These are phyloP conservation scores for Truncatella angustata DNA, from an alignment of 2,329 filamentous ascomycete species.

Conservation along the genomic window DNA sequence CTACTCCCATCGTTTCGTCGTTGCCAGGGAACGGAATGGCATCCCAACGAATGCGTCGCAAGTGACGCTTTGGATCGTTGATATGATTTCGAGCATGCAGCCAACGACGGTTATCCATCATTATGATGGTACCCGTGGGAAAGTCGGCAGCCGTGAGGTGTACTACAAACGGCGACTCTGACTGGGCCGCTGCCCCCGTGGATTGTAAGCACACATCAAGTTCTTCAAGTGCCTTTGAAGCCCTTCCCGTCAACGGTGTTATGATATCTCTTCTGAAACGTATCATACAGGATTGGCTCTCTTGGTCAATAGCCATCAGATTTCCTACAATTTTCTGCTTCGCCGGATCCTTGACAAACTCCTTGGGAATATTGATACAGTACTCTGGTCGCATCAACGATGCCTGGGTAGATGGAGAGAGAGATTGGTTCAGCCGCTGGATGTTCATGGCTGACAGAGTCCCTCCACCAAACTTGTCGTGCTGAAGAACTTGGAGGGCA, in stretches of 20 bases:
- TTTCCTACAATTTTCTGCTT: slow-evolving; percentile 6
- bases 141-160: slow-evolving; percentile 26
- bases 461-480: slow-evolving; percentile 37
- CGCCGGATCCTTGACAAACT: slow-evolving; percentile 31
- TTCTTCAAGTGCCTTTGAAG: slow-evolving; percentile 21
- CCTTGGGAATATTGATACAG: slow-evolving; percentile 29
- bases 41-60: slow-evolving; percentile 35
- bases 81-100: slow-evolving; percentile 31
- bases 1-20: too few species aligned
- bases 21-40: slow-evolving; percentile 26
- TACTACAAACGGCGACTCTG: slow-evolving; percentile 15
- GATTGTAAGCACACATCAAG: slow-evolving; percentile 22
- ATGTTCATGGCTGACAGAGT: slow-evolving; percentile 38
- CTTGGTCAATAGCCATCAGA: neutral
- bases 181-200: too few species aligned
- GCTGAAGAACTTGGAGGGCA: slow-evolving; percentile 39
- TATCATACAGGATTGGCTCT: slow-evolving; percentile 17
- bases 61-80: slow-evolving; percentile 31
- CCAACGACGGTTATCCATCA: slow-evolving; percentile 35
- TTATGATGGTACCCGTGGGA: slow-evolving; percentile 25
- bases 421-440: slow-evolving; percentile 21
- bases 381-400: slow-evolving; percentile 27
- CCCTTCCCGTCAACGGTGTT: slow-evolving; percentile 22
- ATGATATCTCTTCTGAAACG: slow-evolving; percentile 32
- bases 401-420: slow-evolving; percentile 21